These are phyloP conservation scores for Avena eriantha DNA, from an alignment of 176 grass and related monocot genomes.

Conservation along the genomic window DNA sequence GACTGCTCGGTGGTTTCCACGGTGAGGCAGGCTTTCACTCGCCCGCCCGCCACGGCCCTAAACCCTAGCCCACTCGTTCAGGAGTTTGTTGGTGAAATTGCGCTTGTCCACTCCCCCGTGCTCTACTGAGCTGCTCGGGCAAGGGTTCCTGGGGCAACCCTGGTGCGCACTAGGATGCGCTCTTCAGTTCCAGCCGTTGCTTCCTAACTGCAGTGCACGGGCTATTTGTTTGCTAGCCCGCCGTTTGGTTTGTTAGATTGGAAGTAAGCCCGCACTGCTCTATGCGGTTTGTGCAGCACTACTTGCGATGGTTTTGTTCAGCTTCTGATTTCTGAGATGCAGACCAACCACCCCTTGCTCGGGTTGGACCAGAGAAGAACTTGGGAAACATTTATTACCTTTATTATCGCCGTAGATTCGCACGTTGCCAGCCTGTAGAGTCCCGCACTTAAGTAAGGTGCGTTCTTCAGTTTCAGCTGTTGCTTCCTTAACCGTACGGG, in stretches of 20 bases:
- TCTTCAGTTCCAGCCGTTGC: neutral
- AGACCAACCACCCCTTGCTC: neutral
- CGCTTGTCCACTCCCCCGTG: neutral
- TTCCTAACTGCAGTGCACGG: neutral
- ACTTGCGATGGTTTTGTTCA: neutral
- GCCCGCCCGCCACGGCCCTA: neutral
- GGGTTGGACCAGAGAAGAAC: neutral
- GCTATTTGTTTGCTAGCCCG: neutral
- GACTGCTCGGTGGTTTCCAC: neutral
- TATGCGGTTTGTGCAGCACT: too few species aligned
- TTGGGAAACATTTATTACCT: neutral
- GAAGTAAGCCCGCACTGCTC: neutral
- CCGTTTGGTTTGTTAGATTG: neutral
- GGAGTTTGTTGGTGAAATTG: neutral
- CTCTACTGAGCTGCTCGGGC: neutral
- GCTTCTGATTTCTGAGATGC: neutral
- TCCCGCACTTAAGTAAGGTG: too few species aligned
- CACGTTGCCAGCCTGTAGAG: too few species aligned
- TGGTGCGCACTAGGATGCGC: neutral
- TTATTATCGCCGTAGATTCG: too few species aligned
- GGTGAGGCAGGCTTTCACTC: too few species aligned
- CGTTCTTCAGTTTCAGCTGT: too few species aligned
- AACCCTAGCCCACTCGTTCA: neutral
- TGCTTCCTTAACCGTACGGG: too few species aligned
- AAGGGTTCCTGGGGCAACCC: neutral